phyloP scores from a whole-genome alignment of 192 early-diverging fungal genomes.

The Linnemannia elongata region DNA sequence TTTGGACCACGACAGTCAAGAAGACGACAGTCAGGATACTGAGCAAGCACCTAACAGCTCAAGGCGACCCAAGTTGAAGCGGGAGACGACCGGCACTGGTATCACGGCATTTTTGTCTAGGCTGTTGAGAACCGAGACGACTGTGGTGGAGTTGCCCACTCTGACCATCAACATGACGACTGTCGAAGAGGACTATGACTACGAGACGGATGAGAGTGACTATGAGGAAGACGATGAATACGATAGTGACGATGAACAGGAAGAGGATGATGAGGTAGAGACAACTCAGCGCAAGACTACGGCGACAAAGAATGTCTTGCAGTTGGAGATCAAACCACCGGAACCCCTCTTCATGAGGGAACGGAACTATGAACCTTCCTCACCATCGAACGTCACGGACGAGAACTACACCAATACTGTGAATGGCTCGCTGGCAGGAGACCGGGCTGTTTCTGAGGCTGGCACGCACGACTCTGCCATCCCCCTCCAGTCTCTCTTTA shows the following conservation, averaged over 20 bases:
- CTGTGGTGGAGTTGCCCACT: constrained; percentile 20
- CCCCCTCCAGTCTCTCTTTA: not conserved
- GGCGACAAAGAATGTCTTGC: not conserved
- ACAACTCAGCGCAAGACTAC: not conserved
- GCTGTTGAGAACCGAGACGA: constrained; percentile 17
- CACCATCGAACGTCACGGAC: not conserved
- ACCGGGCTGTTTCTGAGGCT: constrained; percentile 4
- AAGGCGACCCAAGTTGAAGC: constrained; percentile 2
- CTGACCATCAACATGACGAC: constrained; percentile 27
- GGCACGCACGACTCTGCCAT: constrained; percentile 11
- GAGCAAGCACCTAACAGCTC: not conserved
- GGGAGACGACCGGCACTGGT: constrained; percentile 19
- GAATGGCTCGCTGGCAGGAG: not conserved
- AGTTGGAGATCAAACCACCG: not conserved
- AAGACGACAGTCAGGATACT: not conserved
- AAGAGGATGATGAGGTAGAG: not conserved
- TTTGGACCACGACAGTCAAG: not conserved
- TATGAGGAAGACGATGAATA: constrained; percentile 14
- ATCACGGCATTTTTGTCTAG: constrained; percentile 14
- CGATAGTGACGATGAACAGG: constrained; percentile 4
- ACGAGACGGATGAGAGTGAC: constrained; percentile 1
- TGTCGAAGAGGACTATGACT: constrained; percentile 19
- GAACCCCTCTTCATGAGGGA: not conserved
- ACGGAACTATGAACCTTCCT: not conserved
- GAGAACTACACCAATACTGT: not conserved